phyloP scores from a whole-genome alignment of 495 filamentous ascomycete species.

The Penicillium arizonense region DNA sequence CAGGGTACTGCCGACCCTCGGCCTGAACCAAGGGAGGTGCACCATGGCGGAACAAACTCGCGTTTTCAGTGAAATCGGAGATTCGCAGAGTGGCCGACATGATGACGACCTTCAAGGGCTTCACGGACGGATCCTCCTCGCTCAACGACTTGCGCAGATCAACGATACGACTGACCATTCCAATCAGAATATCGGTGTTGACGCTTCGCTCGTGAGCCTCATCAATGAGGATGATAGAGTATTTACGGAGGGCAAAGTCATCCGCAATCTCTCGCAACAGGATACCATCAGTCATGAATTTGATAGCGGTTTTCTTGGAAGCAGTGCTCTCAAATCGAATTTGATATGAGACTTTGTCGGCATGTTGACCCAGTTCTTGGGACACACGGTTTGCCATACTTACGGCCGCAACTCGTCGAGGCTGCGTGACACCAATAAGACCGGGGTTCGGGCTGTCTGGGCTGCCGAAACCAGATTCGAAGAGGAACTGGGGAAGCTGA shows the following conservation, averaged over 20 bases:
- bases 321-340: constrained; percentile 91
- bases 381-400: constrained; percentile 93
- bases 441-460: constrained; percentile 75
- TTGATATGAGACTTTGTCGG: constrained; percentile 80
- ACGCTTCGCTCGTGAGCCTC: constrained; percentile 97
- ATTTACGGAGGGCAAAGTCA: constrained; percentile 88
- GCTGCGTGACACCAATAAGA: constrained; percentile 93
- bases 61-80: constrained; percentile 85
- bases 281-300: constrained; percentile 99
- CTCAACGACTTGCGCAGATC: constrained; percentile 68
- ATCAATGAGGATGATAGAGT: constrained; percentile 91
- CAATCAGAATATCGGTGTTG: constrained; percentile 96
- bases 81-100: constrained; percentile 96
- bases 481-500: constrained; percentile 93
- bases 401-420: constrained; percentile 86
- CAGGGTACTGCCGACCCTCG: constrained; percentile 90
- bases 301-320: constrained; percentile 82
- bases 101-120: constrained; percentile 89
- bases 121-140: constrained; percentile 58
- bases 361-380: constrained; percentile 71
- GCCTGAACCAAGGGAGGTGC: constrained; percentile 83
- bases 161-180: constrained; percentile 91
- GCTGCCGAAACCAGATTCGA: constrained; percentile 89
- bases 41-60: constrained; percentile 67
- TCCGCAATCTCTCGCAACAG: constrained; percentile 86